A percentile compares a stretch with the other conserved stretches of the same genome.
Evolutionary conservation across 1,284 basidiomycete genomes (phyloP).

Genomic region (Veloboletus limbatus): DNA sequence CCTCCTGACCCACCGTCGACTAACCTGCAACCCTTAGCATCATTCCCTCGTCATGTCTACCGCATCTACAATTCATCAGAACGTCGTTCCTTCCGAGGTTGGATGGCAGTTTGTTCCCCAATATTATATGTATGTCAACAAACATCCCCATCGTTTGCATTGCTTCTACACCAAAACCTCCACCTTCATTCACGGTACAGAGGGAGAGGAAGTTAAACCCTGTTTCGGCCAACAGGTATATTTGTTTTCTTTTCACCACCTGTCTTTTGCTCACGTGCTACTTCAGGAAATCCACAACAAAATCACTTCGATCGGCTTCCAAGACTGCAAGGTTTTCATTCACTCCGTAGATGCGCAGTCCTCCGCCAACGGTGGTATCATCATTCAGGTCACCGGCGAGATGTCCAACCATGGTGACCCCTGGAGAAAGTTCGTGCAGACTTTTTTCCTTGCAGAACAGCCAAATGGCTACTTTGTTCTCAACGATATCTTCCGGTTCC

Average conservation of each 20-base stretch:
- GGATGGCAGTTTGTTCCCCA: constrained; percentile 97
- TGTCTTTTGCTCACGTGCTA: constrained; percentile 5
- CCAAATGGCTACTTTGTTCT: constrained; percentile 99
- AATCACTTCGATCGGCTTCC: constrained; percentile 90
- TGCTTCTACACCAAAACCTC: constrained; percentile 99
- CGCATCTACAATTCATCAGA: constrained; percentile 42
- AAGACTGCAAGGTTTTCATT: constrained; percentile 98
- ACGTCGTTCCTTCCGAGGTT: constrained; percentile 82
- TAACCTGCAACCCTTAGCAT: constrained; percentile 24
- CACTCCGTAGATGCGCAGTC: constrained; percentile 93
- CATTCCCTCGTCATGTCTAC: constrained; percentile 31
- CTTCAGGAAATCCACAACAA: constrained; percentile 94
- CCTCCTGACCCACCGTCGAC: constrained; percentile 9
- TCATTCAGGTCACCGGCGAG: constrained; percentile 99
- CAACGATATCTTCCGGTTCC: constrained; percentile 99
- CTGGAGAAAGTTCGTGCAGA: constrained; percentile 99
- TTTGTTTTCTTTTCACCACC: neutral
- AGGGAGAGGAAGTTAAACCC: constrained; percentile 88
- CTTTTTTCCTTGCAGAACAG: constrained; percentile 99
- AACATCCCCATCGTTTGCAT: constrained; percentile 93
- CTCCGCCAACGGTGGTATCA: constrained; percentile 92
- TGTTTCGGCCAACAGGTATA: constrained; percentile 89
- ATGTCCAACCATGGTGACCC: constrained; percentile 90
- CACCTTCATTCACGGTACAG: constrained; percentile 93
- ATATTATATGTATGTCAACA: constrained; percentile 98